These are phyloP conservation scores for Xylaria telfairii DNA, from an alignment of 495 filamentous ascomycete genomes.

Conservation along the genomic window DNA sequence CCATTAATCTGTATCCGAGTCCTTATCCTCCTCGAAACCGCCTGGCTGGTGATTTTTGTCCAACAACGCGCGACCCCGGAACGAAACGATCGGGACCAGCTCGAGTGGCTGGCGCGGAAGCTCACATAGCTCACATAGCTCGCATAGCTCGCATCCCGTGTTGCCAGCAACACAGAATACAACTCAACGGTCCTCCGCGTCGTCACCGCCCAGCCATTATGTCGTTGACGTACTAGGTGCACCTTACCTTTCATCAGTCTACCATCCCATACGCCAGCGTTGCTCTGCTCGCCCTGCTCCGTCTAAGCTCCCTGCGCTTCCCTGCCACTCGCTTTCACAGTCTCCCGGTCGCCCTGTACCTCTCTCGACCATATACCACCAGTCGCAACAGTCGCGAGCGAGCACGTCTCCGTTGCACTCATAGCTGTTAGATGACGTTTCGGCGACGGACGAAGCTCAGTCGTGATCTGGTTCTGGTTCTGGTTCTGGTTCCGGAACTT, in stretches of 20 bases:
- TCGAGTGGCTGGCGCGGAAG: conserved; percentile 2
- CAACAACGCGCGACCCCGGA: not conserved
- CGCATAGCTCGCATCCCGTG: not conserved
- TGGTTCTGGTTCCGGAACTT: conserved; percentile 11
- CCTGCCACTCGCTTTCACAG: conserved; percentile 12
- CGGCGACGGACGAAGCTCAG: not conserved
- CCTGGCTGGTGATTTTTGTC: conserved; percentile 2
- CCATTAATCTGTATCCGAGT: not conserved
- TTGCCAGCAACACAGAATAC: not conserved
- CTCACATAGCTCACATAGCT: not conserved
- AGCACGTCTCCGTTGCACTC: not conserved
- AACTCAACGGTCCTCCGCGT: conserved; percentile 1
- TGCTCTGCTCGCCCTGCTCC: conserved; percentile 9
- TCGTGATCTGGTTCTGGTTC: conserved; percentile 9
- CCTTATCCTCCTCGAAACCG: conserved; percentile 2
- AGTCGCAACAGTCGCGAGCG: conserved; percentile 8
- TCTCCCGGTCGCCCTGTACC: conserved; percentile 3
- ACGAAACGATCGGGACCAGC: not conserved
- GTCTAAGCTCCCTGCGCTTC: not conserved
- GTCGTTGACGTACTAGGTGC: conserved; percentile 9
- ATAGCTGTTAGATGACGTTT: conserved; percentile 1
- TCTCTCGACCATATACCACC: not conserved
- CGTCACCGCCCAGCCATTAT: conserved; percentile 1
- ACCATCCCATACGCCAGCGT: conserved; percentile 1
- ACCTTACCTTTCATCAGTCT: conserved; percentile 9